These are phyloP conservation scores for cucumber (Cucumis sativus) DNA, from an alignment of 306 rosid genomes.

Conservation along the genomic window DNA sequence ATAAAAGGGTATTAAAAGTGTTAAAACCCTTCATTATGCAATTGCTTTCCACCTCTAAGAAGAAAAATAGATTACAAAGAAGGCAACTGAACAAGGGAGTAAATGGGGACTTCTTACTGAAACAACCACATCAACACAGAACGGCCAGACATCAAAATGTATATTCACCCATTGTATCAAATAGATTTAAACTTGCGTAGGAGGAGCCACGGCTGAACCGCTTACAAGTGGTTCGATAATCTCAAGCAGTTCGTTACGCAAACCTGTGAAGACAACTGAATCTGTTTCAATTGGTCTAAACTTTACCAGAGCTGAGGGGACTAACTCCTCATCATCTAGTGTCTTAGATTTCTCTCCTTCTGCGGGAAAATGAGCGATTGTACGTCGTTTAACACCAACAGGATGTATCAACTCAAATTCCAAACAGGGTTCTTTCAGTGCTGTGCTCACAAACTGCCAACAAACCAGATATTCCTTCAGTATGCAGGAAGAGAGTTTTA, in stretches of 20 bases:
- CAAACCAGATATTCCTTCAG: background rate
- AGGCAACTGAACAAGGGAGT: background rate
- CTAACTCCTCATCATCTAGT: slow-evolving; percentile 74
- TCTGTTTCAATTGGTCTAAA: slow-evolving; percentile 87
- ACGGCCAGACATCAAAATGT: background rate
- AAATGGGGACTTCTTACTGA: background rate
- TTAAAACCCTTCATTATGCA: background rate
- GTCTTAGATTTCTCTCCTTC: slow-evolving; percentile 41
- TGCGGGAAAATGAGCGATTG: slow-evolving; percentile 46
- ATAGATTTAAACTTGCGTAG: slow-evolving; percentile 6
- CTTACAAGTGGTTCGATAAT: slow-evolving; percentile 70
- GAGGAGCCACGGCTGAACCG: slow-evolving; percentile 30
- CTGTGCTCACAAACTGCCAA: slow-evolving; percentile 56
- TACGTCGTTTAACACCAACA: slow-evolving; percentile 42
- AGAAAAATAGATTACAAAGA: background rate
- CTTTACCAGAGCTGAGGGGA: slow-evolving; percentile 85
- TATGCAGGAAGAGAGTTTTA: background rate
- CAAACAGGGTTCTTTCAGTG: slow-evolving; percentile 64
- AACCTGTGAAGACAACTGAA: slow-evolving; percentile 70
- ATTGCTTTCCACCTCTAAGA: background rate
- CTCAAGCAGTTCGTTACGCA: slow-evolving; percentile 68
- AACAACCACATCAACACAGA: background rate
- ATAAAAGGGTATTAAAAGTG: background rate
- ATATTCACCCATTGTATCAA: background rate
- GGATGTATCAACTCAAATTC: slow-evolving; percentile 85